Percentiles rank a stretch among this genome's conserved stretches.
Conservation (phyloP, 805 yeast species). For the Candida michaelii region DNA sequence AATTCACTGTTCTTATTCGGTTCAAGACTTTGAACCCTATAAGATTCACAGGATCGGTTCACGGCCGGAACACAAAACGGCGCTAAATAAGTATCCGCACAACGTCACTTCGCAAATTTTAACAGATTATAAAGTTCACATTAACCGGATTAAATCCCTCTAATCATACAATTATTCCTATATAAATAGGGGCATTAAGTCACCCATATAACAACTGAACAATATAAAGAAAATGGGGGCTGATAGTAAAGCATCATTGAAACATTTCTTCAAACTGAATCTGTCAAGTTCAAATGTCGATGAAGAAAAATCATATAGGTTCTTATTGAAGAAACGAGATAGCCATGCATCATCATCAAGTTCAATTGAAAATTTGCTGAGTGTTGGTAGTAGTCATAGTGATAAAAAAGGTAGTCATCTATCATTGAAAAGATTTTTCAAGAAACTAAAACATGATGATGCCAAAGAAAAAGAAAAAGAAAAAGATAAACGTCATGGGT, state of each 20-base stretch:
- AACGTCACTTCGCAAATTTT: slow-evolving; percentile 1
- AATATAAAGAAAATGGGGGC: slow-evolving; percentile 4
- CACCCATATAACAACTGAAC: too few species aligned
- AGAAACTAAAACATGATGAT: slow-evolving; percentile 36
- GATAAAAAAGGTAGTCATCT: slow-evolving; percentile 23
- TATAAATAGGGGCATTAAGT: neutral
- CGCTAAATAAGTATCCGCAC: neutral
- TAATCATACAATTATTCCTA: neutral
- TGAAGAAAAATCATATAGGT: slow-evolving; percentile 11
- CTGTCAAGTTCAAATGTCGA: slow-evolving; percentile 4
- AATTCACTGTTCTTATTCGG: too few species aligned
- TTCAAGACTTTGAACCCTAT: too few species aligned
- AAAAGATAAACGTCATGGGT: slow-evolving; percentile 10
- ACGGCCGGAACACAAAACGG: too few species aligned
- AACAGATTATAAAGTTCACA: neutral
- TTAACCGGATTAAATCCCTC: neutral
- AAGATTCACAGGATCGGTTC: too few species aligned
- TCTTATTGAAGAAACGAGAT: slow-evolving; percentile 15
- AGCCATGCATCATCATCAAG: slow-evolving; percentile 10
- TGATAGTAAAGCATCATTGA: slow-evolving; percentile 10
- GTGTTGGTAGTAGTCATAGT: slow-evolving; percentile 9
- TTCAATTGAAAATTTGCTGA: slow-evolving; percentile 13
- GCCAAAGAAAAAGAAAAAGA: slow-evolving; percentile 8
- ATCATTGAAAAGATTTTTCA: slow-evolving; percentile 51
- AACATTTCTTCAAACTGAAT: slow-evolving; percentile 13